phyloP scores from a whole-genome alignment of 768 basidiomycete species.

The Serendipita vermifera region DNA sequence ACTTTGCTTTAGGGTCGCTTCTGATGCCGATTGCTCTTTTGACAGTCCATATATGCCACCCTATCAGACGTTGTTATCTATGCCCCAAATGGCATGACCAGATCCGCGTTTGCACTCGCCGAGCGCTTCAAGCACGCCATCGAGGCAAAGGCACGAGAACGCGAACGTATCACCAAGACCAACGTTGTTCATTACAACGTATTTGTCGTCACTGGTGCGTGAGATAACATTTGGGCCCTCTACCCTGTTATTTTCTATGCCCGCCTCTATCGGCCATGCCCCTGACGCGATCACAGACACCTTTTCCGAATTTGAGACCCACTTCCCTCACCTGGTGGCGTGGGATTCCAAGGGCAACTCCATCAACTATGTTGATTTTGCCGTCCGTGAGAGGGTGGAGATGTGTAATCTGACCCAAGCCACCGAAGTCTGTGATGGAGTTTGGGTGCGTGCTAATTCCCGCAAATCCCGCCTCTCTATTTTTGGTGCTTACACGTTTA shows the following conservation, averaged over 20 bases:
- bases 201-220: conserved; percentile 54
- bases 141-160: conserved; percentile 41
- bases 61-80: conserved; percentile 86
- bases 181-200: conserved; percentile 51
- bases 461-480: background rate
- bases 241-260: background rate
- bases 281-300: conserved; percentile 19
- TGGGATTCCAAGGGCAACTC: conserved; percentile 21
- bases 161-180: conserved; percentile 19
- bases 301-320: conserved; percentile 23
- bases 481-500: background rate
- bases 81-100: conserved; percentile 51
- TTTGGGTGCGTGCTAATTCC: conserved; percentile 21
- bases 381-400: conserved; percentile 74
- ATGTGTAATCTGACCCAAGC: conserved; percentile 80
- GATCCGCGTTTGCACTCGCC: conserved; percentile 45
- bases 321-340: conserved; percentile 24
- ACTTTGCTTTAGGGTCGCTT: conserved; percentile 9
- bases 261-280: background rate
- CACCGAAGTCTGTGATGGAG: conserved; percentile 44
- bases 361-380: conserved; percentile 47
- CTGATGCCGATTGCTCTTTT: background rate
- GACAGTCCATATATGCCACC: conserved; percentile 68
- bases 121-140: conserved; percentile 53
- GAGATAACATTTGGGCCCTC: too few relatives aligned